These are phyloP conservation scores for Solanum hybrid DNA, from an alignment of 305 asterid species.

Conservation along the genomic window DNA sequence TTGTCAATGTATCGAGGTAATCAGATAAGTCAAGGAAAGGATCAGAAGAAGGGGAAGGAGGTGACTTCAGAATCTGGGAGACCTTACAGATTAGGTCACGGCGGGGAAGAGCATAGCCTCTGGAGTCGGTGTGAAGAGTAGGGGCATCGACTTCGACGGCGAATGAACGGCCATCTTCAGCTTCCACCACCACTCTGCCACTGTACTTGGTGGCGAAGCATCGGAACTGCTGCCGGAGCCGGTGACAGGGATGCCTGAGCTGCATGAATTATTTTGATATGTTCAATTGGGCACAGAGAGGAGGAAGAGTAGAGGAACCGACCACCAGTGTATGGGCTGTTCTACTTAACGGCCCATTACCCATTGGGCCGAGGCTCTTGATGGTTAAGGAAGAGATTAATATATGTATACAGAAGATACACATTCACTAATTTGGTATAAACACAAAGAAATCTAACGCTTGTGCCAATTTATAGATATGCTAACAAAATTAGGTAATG, in stretches of 20 bases:
- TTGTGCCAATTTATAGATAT: neutral
- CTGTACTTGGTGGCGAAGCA: conserved; percentile 73
- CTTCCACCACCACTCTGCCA: conserved; percentile 50
- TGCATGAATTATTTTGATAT: neutral
- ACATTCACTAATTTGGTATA: neutral
- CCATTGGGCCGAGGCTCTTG: neutral
- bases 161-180: conserved; percentile 55
- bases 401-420: neutral
- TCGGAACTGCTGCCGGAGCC: conserved; percentile 28
- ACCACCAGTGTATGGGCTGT: neutral
- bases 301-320: neutral
- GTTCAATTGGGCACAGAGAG: neutral
- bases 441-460: neutral
- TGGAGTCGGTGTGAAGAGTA: conserved; percentile 40
- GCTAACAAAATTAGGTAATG: neutral
- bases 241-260: conserved; percentile 8
- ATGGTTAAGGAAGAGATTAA: neutral
- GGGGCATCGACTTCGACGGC: conserved; percentile 67
- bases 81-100: conserved; percentile 75
- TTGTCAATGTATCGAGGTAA: conserved; percentile 33
- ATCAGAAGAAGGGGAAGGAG: conserved; percentile 39
- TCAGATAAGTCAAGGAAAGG: conserved; percentile 64
- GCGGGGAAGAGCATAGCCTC: conserved; percentile 89
- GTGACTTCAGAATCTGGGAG: conserved; percentile 49
- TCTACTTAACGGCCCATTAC: neutral